Base-by-base conservation (phyloP, 1,284 basidiomycete species). In the Trametes polyzona region DNA sequence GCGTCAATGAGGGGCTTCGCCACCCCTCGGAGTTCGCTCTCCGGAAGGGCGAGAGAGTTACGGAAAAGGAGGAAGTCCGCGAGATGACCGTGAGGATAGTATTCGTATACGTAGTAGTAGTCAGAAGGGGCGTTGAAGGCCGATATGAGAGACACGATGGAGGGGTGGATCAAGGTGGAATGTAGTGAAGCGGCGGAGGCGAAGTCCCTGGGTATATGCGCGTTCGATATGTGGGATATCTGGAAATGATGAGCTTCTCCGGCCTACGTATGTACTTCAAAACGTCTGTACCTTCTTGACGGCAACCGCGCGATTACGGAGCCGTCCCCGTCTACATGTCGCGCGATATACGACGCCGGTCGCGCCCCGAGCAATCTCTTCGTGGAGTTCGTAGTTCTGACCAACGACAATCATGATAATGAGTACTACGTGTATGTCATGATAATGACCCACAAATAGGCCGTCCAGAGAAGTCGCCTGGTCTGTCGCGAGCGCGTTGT, bases 101-200 rank as follows among this genome's bases (percentile, higher is more conserved):
- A 67, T 55, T 83, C 82, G 7, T 82, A 64, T 14, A 82, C 69
- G 39, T 80, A 74, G 52, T 75, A 78, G 24, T 65, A 63, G 12
- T 70, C 70, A 5, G 62, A 62, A 8, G 70, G 59, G 0, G 72
- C 71, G n/a, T 66, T 62, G 57, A 81, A 80, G 3, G 63, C 64
- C 8, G 77, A 77, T n/a, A 80, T 71, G 2, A 83, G 65, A n/a
- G 81, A 76, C 11, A 80, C 70, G 55, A 84, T 72, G 33, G 74
- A 76, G 4, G 81, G 82, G 64, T 84, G 82, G 62, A 75, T 76
- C 9, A 83, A 69, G 0, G 75, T 67, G 54, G 74, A 74, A 58
- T 82, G 78, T 24, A 82, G 50, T 1, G 65, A 40, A 3, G 66
- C 54, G 4, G 70, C 63, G 8, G 64, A 36, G 3, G 42, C 44